A percentile compares a stretch with the other conserved stretches of the same genome.
Evolutionary conservation across 495 filamentous ascomycete species (phyloP).

Genomic region (Aspergillus wentii): DNA sequence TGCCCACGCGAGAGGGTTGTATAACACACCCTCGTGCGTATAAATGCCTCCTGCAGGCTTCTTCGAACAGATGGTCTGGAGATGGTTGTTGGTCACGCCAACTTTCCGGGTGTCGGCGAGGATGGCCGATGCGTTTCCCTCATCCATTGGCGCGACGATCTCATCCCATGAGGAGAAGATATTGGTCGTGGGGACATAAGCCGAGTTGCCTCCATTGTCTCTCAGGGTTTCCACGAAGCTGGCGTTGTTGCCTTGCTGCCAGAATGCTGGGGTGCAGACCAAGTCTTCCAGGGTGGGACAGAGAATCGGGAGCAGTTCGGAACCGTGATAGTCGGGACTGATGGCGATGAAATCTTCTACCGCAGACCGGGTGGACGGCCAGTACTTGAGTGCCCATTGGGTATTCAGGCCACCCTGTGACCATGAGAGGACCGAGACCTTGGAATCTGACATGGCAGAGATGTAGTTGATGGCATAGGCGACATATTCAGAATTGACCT

Average conservation of each 20-base stretch:
- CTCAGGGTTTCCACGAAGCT: constrained; percentile 34
- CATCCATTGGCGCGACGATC: constrained; percentile 40
- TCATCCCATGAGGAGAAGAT: constrained; percentile 41
- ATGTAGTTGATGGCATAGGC: constrained; percentile 45
- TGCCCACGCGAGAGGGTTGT: constrained; percentile 38
- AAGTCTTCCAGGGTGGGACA: constrained; percentile 15
- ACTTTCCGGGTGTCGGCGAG: constrained; percentile 26
- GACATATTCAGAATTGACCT: constrained; percentile 37
- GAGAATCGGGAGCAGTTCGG: constrained; percentile 20
- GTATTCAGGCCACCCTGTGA: constrained; percentile 42
- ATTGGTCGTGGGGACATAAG: constrained; percentile 47
- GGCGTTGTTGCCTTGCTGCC: constrained; percentile 40
- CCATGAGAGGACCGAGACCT: constrained; percentile 41
- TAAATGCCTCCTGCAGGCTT: constrained; percentile 34
- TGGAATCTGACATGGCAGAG: constrained; percentile 21
- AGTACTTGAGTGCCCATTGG: constrained; percentile 52
- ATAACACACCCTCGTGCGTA: constrained; percentile 41
- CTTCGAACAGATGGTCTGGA: constrained; percentile 31
- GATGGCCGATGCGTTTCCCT: constrained; percentile 37
- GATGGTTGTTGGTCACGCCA: constrained; percentile 42
- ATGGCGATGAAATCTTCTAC: constrained; percentile 39
- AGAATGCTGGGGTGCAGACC: constrained; percentile 25
- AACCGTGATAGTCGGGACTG: constrained; percentile 44
- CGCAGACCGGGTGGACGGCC: constrained; percentile 33
- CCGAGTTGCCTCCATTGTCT: constrained; percentile 35